Evolutionary conservation across 331 rosid genomes (phyloP).

Genomic region (Stylosanthes scabra): DNA sequence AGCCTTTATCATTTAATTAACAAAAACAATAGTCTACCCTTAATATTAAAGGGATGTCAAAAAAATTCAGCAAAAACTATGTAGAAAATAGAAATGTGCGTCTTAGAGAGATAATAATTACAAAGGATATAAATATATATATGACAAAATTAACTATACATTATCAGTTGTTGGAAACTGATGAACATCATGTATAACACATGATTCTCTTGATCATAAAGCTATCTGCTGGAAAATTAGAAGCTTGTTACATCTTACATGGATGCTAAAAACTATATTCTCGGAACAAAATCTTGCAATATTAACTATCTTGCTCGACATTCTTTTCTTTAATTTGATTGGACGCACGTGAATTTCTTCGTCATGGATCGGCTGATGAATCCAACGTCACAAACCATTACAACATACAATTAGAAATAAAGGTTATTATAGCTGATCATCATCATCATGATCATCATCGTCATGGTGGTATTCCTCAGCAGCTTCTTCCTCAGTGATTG

Average conservation of each 20-base stretch:
- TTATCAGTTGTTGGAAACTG: background rate
- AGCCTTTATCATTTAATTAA: too few relatives aligned
- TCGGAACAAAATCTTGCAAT: conserved; percentile 12
- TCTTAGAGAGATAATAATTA: too few relatives aligned
- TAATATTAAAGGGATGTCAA: too few relatives aligned
- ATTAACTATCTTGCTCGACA: background rate
- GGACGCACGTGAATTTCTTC: background rate
- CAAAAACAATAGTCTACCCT: too few relatives aligned
- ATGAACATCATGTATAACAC: background rate
- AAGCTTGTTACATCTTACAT: conserved; percentile 12
- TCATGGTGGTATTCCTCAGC: conserved; percentile 7
- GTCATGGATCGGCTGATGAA: background rate
- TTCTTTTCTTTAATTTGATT: background rate
- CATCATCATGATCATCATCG: background rate
- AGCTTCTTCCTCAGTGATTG: conserved; percentile 39
- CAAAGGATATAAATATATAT: too few relatives aligned
- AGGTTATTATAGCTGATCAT: background rate
- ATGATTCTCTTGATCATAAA: conserved; percentile 15
- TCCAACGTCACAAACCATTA: conserved; percentile 7
- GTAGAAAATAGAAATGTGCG: too few relatives aligned
- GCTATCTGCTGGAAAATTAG: background rate
- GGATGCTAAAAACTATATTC: background rate
- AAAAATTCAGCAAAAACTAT: too few relatives aligned
- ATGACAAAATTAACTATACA: conserved; percentile 13
- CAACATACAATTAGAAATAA: background rate